Conservation (phyloP, 257 asterid species). For the Gynochthodes officinalis region DNA sequence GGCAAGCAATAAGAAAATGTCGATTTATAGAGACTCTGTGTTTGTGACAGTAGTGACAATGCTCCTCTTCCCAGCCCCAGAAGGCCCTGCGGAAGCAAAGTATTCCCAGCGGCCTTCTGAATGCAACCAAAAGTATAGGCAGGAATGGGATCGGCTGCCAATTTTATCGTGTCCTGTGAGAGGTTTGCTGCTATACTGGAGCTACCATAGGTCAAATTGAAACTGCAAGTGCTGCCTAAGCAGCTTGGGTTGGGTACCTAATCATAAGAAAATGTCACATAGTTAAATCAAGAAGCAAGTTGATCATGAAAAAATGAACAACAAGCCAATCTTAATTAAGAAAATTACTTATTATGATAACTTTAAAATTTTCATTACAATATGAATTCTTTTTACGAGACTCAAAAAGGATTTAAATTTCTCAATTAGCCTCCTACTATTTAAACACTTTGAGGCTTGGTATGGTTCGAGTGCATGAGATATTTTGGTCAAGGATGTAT, state of each 20-base stretch:
- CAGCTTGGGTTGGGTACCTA: slow-evolving; percentile 64
- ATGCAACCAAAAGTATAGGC: slow-evolving; percentile 66
- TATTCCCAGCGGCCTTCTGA: slow-evolving; percentile 39
- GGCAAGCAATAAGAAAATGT: slow-evolving; percentile 88
- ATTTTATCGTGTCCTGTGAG: slow-evolving; percentile 53
- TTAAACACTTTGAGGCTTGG: too few relatives aligned
- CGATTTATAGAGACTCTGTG: slow-evolving; percentile 49
- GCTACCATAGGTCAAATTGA: slow-evolving; percentile 69
- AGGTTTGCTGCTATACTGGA: slow-evolving; percentile 51
- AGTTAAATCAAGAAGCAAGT: too few relatives aligned
- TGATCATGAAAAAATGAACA: too few relatives aligned
- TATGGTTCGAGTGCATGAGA: too few relatives aligned
- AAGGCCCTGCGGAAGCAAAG: slow-evolving; percentile 69
- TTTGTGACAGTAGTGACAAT: slow-evolving; percentile 56
- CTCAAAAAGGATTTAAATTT: too few relatives aligned
- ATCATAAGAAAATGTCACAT: too few relatives aligned
- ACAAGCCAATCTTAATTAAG: too few relatives aligned
- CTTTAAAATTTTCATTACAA: too few relatives aligned
- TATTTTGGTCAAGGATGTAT: too few relatives aligned
- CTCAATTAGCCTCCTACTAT: too few relatives aligned
- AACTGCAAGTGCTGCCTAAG: slow-evolving; percentile 44
- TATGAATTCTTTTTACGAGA: too few relatives aligned
- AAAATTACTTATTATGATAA: too few relatives aligned
- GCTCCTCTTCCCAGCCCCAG: slow-evolving; percentile 80
- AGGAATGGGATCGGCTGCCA: slow-evolving; percentile 50